Evolutionary conservation across 345 rosid species (phyloP), one percentile per base, ranked within the genome.

Genomic region (Moringa oleifera): DNA sequence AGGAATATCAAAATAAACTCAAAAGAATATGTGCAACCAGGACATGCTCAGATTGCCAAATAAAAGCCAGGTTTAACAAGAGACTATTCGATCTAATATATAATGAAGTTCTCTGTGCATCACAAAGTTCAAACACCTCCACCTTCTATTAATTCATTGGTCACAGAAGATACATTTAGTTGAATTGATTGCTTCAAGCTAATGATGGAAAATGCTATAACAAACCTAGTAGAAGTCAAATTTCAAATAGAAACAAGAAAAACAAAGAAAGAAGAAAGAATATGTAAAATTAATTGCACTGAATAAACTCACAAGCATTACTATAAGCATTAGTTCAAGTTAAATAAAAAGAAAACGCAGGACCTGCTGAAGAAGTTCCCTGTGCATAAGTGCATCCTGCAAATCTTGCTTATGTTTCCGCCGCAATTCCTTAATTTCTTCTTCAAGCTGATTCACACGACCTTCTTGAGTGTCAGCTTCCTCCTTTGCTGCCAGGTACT

Each of bases 401-500:
- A 91, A 77, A 72, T 95, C 96, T 81, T 84, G 91, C 79, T 89
- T 95, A 71, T 95, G 88, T 69, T 84, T 87, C 62, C 76, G 82
- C 78, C 87, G 84, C 52, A 89, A 67, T 73, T 95, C 96, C 74
- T 78, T 82, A 59, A 87, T 79, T 79, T 95, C 87, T 68, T 81
- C 86, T 71, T 89, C 96, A 33, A 91, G 90, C 75, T 87, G 98
- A 66, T 77, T 87, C 66, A 75, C 98, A 71, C 94, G 94, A 69
- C 86, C 98, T 81, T 83, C 94, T 55, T 80, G 89, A 71, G 98
- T 91, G 72, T 91, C 98, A 54, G 91, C 99, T 81, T 87, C 96
- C 79, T 95, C 98, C 86, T 89, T 95, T 65, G 90, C 98, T 65
- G 91, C 88, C 68, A 91, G 88, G 77, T 85, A 95, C 64, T 95